Percentiles rank a stretch among this genome's conserved stretches.
Conservation (phyloP, 768 basidiomycete genomes). For the Gymnopilus dilepis region DNA sequence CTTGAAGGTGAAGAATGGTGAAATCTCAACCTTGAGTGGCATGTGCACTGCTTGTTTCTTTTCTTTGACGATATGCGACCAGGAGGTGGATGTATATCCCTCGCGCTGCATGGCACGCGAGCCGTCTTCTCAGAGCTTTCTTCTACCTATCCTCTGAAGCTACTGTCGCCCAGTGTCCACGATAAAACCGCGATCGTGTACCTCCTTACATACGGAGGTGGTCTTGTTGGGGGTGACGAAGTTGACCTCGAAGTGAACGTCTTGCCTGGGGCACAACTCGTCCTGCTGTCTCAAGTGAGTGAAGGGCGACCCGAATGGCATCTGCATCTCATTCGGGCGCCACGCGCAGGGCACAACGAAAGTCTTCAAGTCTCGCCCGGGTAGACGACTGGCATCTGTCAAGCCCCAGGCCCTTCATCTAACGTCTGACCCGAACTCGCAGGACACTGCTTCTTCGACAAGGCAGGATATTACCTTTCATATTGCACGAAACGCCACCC, state of each 20-base stretch:
- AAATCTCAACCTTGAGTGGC: too few species aligned
- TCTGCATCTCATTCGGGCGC: not conserved
- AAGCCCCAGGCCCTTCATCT: conserved; percentile 5
- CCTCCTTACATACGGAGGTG: conserved; percentile 88
- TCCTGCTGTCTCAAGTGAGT: conserved; percentile 85
- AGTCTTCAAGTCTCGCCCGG: conserved; percentile 83
- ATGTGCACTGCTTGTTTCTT: not conserved
- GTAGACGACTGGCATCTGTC: conserved; percentile 58
- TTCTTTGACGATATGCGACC: conserved; percentile 34
- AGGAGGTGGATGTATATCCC: conserved; percentile 65
- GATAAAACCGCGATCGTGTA: conserved; percentile 72
- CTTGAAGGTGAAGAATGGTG: too few species aligned
- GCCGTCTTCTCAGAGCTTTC: conserved; percentile 76
- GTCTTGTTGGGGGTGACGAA: conserved; percentile 85
- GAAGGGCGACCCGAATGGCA: not conserved
- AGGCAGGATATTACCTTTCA: conserved; percentile 66
- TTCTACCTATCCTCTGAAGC: conserved; percentile 86
- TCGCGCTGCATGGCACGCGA: conserved; percentile 55
- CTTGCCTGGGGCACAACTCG: conserved; percentile 57
- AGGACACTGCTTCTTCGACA: conserved; percentile 41
- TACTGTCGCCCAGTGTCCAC: conserved; percentile 72
- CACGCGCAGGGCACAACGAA: conserved; percentile 84
- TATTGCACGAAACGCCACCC: conserved; percentile 54
- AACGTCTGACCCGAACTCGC: not conserved
- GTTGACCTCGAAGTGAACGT: conserved; percentile 69